Percentiles rank a stretch among this genome's conserved stretches.
These are phyloP conservation scores for Cronartium quercuum DNA, from an alignment of 1,284 basidiomycete species.

Conservation along the genomic window DNA sequence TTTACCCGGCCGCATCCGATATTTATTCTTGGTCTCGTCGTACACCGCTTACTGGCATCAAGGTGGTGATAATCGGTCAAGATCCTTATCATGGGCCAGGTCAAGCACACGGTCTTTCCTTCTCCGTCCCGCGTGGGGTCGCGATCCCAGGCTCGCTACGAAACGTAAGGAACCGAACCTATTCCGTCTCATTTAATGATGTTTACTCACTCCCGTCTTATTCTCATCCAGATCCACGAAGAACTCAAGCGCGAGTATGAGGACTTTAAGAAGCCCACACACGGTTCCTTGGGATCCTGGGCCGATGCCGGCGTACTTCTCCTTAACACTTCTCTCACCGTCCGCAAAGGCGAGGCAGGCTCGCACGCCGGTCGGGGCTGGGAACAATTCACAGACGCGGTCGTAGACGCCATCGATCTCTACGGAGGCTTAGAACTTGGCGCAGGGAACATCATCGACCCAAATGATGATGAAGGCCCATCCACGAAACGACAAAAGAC, in stretches of 20 bases:
- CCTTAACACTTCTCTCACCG: conserved; percentile 49
- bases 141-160: conserved; percentile 46
- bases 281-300: conserved; percentile 47
- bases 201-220: background rate
- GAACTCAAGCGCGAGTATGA: conserved; percentile 37
- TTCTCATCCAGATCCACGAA: background rate
- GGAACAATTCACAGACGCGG: conserved; percentile 48
- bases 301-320: conserved; percentile 49
- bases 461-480: background rate
- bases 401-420: conserved; percentile 42
- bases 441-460: background rate
- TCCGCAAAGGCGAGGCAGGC: conserved; percentile 45
- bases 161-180: conserved; percentile 44
- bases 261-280: conserved; percentile 36
- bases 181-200: background rate
- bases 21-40: conserved; percentile 49
- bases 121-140: conserved; percentile 47
- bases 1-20: conserved; percentile 10
- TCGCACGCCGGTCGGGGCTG: conserved; percentile 49
- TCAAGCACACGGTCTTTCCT: conserved; percentile 49
- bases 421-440: conserved; percentile 31
- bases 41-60: conserved; percentile 46
- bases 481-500: conserved; percentile 9
- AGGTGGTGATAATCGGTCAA: conserved; percentile 49
- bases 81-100: conserved; percentile 49